A percentile compares a stretch with the other conserved stretches of the same genome.
Conservation (phyloP, 148 eudicot genomes). For the Vaccinium myrtillus region DNA sequence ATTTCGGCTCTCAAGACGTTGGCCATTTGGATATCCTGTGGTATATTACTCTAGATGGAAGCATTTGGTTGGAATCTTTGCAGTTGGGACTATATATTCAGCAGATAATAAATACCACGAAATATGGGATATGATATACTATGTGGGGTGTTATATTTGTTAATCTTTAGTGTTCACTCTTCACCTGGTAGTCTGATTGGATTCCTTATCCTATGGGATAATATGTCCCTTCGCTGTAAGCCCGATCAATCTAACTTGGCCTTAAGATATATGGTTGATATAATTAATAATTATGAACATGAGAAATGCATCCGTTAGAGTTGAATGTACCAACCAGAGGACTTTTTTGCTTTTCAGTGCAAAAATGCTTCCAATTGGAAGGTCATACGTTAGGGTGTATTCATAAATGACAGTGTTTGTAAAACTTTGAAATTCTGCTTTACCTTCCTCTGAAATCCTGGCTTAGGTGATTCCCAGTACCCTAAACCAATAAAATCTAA, state of each 20-base stretch:
- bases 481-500: background rate
- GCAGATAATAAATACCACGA: background rate
- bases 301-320: background rate
- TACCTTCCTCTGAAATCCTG: background rate
- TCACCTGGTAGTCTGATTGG: background rate
- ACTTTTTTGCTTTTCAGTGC: background rate
- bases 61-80: background rate
- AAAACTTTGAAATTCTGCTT: background rate
- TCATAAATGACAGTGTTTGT: background rate
- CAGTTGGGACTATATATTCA: background rate
- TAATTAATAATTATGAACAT: background rate
- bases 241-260: background rate
- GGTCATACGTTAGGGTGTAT: background rate
- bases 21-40: background rate
- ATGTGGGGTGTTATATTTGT: background rate
- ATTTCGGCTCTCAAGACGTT: background rate
- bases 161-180: background rate
- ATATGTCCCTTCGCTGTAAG: background rate
- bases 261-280: background rate
- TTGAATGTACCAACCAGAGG: background rate
- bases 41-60: background rate
- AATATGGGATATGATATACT: background rate
- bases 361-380: background rate
- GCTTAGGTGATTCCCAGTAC: background rate
- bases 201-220: background rate